These are phyloP conservation scores for Blepharisma stoltei DNA, from an alignment of 73 alveolate genomes.

Conservation along the genomic window DNA sequence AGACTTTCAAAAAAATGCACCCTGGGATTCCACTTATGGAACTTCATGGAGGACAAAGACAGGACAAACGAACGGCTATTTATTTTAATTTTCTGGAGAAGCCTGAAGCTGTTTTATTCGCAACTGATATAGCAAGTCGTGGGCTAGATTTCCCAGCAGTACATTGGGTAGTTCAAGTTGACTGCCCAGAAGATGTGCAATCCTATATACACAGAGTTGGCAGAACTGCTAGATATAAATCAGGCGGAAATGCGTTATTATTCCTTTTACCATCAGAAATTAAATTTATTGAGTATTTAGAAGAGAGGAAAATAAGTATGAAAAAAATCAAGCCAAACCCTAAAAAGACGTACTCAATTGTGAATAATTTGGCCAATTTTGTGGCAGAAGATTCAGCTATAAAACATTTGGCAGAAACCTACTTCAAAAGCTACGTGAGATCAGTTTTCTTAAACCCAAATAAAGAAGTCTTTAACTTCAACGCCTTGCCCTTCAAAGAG, in stretches of 20 bases:
- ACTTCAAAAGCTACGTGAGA: conserved; percentile 86
- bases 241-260: conserved; percentile 91
- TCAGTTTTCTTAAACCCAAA: conserved; percentile 73
- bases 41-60: conserved; percentile 85
- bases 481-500: conserved; percentile 58
- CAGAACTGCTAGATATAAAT: conserved; percentile 93
- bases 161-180: conserved; percentile 89
- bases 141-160: conserved; percentile 95
- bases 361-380: conserved; percentile 68
- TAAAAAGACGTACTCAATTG: conserved; percentile 70
- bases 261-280: conserved; percentile 77
- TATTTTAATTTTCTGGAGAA: conserved; percentile 79
- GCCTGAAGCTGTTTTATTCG: conserved; percentile 70
- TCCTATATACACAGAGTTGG: conserved; percentile 94
- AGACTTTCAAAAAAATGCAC: conserved; percentile 68
- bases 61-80: conserved; percentile 84
- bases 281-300: conserved; percentile 65
- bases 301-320: conserved; percentile 64
- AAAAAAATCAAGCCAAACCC: conserved; percentile 82
- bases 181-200: conserved; percentile 82
- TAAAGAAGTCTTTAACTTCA: conserved; percentile 81
- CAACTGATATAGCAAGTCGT: conserved; percentile 90
- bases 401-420: conserved; percentile 90
- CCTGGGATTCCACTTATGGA: conserved; percentile 68
- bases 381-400: conserved; percentile 85